These are phyloP conservation scores for Pythium rhizo-oryzae DNA, from an alignment of 352 stramenopile genomes.

Conservation along the genomic window DNA sequence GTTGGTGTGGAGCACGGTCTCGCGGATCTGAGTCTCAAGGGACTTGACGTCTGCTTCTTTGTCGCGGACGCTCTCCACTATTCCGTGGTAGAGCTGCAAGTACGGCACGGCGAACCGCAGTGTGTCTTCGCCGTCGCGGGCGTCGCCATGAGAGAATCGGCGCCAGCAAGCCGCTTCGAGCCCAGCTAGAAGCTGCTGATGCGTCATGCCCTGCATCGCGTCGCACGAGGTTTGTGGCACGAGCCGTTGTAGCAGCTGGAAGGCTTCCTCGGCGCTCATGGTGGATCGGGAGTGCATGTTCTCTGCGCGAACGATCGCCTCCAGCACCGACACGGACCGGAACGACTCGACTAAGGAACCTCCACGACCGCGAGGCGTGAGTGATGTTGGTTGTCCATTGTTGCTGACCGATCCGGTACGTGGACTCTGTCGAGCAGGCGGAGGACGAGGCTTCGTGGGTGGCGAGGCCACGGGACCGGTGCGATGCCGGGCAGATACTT, in stretches of 20 bases:
- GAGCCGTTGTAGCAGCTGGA: constrained; percentile 23
- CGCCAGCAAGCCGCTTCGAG: constrained; percentile 26
- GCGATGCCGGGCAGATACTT: constrained; percentile 17
- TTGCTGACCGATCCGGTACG: neutral
- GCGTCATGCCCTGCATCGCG: constrained; percentile 1
- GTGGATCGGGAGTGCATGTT: constrained; percentile 12
- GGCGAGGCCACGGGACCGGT: neutral
- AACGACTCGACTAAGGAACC: constrained; percentile 24
- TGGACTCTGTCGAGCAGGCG: constrained; percentile 13
- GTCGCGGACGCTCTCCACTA: constrained; percentile 27
- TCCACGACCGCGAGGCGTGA: neutral
- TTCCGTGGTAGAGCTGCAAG: constrained; percentile 26
- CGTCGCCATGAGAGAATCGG: neutral
- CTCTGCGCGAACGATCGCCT: constrained; percentile 30
- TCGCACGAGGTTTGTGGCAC: constrained; percentile 12
- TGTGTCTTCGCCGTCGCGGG: neutral
- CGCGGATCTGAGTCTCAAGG: constrained; percentile 17
- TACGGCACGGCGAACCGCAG: constrained; percentile 20
- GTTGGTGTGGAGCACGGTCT: constrained; percentile 21
- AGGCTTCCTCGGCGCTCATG: constrained; percentile 28
- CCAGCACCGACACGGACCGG: constrained; percentile 25
- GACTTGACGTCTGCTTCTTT: constrained; percentile 20
- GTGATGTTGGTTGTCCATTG: neutral
- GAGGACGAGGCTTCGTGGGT: constrained; percentile 4
- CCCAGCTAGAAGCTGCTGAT: constrained; percentile 27